phyloP scores from a whole-genome alignment of 306 rosid genomes.

The Nissolia schottii region DNA sequence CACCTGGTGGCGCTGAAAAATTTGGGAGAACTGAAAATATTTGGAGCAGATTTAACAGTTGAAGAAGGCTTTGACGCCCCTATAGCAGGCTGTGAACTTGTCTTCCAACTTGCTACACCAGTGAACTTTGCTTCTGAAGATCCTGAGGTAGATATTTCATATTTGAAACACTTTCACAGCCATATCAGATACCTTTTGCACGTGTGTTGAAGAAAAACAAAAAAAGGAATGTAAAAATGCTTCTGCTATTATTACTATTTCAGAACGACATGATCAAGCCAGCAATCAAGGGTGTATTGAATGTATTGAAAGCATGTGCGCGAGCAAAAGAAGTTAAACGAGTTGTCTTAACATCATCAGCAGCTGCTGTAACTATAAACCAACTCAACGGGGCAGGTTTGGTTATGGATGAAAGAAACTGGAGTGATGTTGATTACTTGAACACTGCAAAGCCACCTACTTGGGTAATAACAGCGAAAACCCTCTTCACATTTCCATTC shows the following conservation, averaged over 20 bases:
- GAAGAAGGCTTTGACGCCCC: constrained; percentile 67
- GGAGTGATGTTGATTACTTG: constrained; percentile 72
- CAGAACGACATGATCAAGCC: constrained; percentile 93
- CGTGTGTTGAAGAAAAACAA: neutral
- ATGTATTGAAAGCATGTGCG: constrained; percentile 65
- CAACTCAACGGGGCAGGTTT: constrained; percentile 44
- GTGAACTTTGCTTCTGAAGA: constrained; percentile 75
- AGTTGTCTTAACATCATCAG: constrained; percentile 79
- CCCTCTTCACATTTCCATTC: neutral
- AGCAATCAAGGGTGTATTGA: constrained; percentile 60
- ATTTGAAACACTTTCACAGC: neutral
- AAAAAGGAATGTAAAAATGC: neutral
- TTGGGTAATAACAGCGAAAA: constrained; percentile 58
- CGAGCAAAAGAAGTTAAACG: constrained; percentile 60
- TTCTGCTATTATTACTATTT: neutral
- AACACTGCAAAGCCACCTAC: constrained; percentile 58
- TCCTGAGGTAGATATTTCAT: constrained; percentile 81
- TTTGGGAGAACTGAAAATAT: constrained; percentile 56
- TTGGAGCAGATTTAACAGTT: constrained; percentile 58
- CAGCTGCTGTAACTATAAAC: constrained; percentile 65
- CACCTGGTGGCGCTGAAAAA: constrained; percentile 54
- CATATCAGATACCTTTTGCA: neutral
- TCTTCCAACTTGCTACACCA: constrained; percentile 85
- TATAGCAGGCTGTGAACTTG: constrained; percentile 61
- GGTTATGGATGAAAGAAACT: constrained; percentile 53